Evolutionary conservation across 176 grass and related monocot genomes (phyloP), one percentile per base, ranked within the genome.

Genomic region (Microstegium vimineum): DNA sequence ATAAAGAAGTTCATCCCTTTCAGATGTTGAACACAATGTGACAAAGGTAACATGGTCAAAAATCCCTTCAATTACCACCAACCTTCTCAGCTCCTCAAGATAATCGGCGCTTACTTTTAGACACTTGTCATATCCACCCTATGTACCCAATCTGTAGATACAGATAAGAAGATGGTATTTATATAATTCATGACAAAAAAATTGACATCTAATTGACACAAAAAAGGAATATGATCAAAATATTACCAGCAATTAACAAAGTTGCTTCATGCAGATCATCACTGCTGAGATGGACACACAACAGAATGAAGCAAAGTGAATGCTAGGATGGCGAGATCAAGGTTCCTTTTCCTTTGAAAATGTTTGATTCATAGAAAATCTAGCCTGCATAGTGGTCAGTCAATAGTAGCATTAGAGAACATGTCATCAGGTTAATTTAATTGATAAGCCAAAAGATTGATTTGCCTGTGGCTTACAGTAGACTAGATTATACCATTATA

Each of bases 51-150:
- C 69, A 69, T 49, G 27, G 73, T 91, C 62, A 82, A 67, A 73
- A 35, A 89, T 30, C 42, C 72, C 72, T 89, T 89, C 83, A 59
- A n/a, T 78, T 70, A 85, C 76, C 38, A 87, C 67, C 66, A 86
- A 76, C 71, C 82, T 86, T 83, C 83, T 89, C 38, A 88, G 62
- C 41, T 91, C 86, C 2, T 87, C 80, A 34, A 88, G 31, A 51
- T 94, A 88, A 27, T 94, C 85, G 23, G 87, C 72, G 73, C 77
- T 94, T 82, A 79, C 78, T 86, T 89, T 90, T 22, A 86, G 84
- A 37, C 63, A 34, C 57, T 83, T 87, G 68, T 92, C 84, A 66
- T 77, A 91, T 41, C 86, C 84, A 27, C 92, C 88, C 82, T 82
- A 45, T 76, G 42, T 40, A 77, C 27, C 10, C 30, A 86, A 71